Conservation (phyloP, 768 basidiomycete species). For the Boletus pseudopeckii region DNA sequence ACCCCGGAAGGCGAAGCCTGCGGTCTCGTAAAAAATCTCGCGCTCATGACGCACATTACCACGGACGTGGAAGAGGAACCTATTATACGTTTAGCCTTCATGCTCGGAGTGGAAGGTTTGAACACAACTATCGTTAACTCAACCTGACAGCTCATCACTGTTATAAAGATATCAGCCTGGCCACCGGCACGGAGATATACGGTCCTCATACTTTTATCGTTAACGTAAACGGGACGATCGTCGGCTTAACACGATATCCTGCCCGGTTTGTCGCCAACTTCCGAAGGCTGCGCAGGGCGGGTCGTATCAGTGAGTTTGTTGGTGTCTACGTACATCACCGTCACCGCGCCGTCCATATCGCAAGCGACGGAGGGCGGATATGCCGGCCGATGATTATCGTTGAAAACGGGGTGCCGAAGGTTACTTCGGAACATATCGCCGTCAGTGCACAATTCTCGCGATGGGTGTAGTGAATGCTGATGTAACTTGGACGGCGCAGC, state of each 20-base stretch:
- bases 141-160: conserved; percentile 12
- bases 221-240: conserved; percentile 94
- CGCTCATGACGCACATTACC: conserved; percentile 99
- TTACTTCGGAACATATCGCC: conserved; percentile 74
- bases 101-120: conserved; percentile 95
- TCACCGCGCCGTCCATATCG: conserved; percentile 92
- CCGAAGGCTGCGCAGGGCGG: conserved; percentile 87
- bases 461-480: conserved; percentile 1
- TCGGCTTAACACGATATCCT: conserved; percentile 87
- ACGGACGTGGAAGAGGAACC: conserved; percentile 98
- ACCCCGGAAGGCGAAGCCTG: conserved; percentile 99
- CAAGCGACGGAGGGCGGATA: conserved; percentile 95
- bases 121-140: conserved; percentile 18
- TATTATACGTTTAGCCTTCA: conserved; percentile 81
- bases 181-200: conserved; percentile 95
- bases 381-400: conserved; percentile 98
- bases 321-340: conserved; percentile 95
- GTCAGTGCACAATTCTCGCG: conserved; percentile 38
- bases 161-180: conserved; percentile 75
- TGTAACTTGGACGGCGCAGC: conserved; percentile 37
- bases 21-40: conserved; percentile 96
- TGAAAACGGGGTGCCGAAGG: conserved; percentile 72
- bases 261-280: conserved; percentile 85
- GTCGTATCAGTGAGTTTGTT: conserved; percentile 93
- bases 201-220: conserved; percentile 90